Evolutionary conservation across 192 early-diverging fungal species (phyloP).

Genomic region (Haplosporangium gracile): DNA sequence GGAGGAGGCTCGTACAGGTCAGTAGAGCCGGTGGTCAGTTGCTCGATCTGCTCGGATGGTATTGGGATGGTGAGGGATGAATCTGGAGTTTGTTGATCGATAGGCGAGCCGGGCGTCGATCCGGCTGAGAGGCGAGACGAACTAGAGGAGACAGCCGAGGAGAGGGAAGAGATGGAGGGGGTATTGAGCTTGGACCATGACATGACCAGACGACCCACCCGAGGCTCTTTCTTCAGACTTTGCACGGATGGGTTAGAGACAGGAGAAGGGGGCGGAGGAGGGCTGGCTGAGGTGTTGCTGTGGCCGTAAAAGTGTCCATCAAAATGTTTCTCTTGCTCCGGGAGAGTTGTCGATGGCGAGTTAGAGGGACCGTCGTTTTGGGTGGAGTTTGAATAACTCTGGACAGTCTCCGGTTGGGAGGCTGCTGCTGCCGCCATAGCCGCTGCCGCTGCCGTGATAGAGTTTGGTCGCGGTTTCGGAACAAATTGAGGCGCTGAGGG

Average conservation of each 20-base stretch:
- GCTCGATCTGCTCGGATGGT: not conserved
- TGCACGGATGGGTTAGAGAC: not conserved
- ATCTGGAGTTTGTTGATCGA: not conserved
- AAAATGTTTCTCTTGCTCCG: slow-evolving; percentile 11
- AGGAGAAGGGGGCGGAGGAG: not conserved
- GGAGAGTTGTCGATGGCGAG: not conserved
- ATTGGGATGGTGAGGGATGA: not conserved
- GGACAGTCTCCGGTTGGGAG: not conserved
- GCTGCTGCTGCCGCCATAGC: slow-evolving; percentile 1
- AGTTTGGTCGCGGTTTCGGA: slow-evolving; percentile 19
- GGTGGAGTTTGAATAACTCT: not conserved
- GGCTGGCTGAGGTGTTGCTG: not conserved
- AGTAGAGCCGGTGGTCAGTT: not conserved
- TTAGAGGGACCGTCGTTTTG: not conserved
- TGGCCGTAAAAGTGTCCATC: slow-evolving; percentile 19
- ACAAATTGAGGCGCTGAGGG: not conserved
- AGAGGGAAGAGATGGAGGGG: slow-evolving; percentile 10
- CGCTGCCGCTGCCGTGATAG: slow-evolving; percentile 18
- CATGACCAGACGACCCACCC: slow-evolving; percentile 33
- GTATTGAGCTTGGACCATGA: slow-evolving; percentile 32
- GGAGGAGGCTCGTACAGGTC: not conserved
- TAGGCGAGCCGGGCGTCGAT: slow-evolving; percentile 17
- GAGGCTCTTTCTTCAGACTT: slow-evolving; percentile 6
- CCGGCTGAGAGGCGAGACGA: not conserved
- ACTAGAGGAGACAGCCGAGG: not conserved